Evolutionary conservation across 805 yeast genomes (phyloP).

Genomic region (Kuraishia molischiana): DNA sequence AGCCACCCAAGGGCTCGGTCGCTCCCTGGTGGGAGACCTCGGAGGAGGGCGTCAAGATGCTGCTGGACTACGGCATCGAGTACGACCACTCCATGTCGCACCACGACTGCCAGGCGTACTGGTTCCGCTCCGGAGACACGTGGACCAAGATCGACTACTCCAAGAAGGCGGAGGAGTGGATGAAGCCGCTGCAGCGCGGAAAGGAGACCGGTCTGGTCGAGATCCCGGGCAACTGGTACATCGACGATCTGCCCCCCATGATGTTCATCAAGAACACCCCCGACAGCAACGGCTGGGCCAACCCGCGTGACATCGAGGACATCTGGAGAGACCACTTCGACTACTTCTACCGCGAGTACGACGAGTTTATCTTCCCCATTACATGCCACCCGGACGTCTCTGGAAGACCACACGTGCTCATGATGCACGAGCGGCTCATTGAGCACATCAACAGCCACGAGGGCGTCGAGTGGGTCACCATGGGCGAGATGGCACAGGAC

Average conservation of each 20-base stretch:
- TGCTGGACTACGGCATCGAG: slow-evolving; percentile 24
- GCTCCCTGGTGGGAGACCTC: slow-evolving; percentile 31
- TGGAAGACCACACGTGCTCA: slow-evolving; percentile 24
- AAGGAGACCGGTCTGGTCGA: slow-evolving; percentile 25
- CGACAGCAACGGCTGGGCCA: slow-evolving; percentile 23
- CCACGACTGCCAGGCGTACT: slow-evolving; percentile 25
- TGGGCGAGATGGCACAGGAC: slow-evolving; percentile 23
- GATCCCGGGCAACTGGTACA: slow-evolving; percentile 27
- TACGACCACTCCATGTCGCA: slow-evolving; percentile 27
- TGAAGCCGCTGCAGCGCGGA: slow-evolving; percentile 24
- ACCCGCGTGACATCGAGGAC: slow-evolving; percentile 25
- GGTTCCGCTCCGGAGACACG: slow-evolving; percentile 25
- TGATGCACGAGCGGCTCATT: slow-evolving; percentile 26
- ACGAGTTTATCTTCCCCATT: slow-evolving; percentile 26
- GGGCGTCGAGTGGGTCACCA: slow-evolving; percentile 29
- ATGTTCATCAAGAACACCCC: slow-evolving; percentile 23
- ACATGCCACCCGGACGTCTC: slow-evolving; percentile 28
- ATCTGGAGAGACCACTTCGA: slow-evolving; percentile 29
- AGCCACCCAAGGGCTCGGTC: slow-evolving; percentile 24
- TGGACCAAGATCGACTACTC: slow-evolving; percentile 26
- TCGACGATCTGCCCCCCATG: slow-evolving; percentile 29
- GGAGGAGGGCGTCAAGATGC: slow-evolving; percentile 20
- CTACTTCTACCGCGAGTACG: slow-evolving; percentile 25
- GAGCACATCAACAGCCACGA: slow-evolving; percentile 25
- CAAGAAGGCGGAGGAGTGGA: slow-evolving; percentile 24